These are phyloP conservation scores for Arthrobotrys musiformis DNA, from an alignment of 2,329 filamentous ascomycete species.

Conservation along the genomic window DNA sequence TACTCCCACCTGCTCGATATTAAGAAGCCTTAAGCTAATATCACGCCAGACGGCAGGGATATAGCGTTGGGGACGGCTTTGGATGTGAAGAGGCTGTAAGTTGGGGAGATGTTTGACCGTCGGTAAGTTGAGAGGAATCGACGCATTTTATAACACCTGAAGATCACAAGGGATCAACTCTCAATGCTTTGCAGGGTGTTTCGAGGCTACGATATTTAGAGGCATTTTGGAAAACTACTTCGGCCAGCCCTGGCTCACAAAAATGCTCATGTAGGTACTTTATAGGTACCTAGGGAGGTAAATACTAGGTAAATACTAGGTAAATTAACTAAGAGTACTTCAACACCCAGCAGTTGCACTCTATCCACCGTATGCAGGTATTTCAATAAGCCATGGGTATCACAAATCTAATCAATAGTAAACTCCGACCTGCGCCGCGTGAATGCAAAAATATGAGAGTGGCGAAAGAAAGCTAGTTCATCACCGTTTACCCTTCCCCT, in stretches of 20 bases:
- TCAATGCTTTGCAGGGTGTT: too few relatives aligned
- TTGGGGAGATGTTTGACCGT: not conserved
- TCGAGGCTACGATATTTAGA: too few relatives aligned
- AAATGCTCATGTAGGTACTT: too few relatives aligned
- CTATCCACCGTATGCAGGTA: not conserved
- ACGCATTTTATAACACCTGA: not conserved
- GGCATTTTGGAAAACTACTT: too few relatives aligned
- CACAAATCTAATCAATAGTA: not conserved
- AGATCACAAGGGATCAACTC: not conserved
- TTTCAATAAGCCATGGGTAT: not conserved
- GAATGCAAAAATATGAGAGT: not conserved
- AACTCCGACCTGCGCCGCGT: not conserved
- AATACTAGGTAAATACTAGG: too few relatives aligned
- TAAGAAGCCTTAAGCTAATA: not conserved
- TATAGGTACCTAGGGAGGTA: too few relatives aligned
- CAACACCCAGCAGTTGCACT: too few relatives aligned
- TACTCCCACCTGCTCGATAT: not conserved
- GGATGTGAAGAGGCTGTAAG: not conserved
- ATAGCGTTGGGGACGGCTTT: not conserved
- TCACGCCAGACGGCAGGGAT: not conserved
- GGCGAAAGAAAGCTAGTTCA: not conserved
- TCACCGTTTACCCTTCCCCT: conserved; percentile 45
- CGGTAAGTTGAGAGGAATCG: not conserved
- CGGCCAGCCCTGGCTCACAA: too few relatives aligned
- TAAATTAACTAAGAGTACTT: too few relatives aligned